Percentiles rank a stretch among this genome's conserved stretches.
Conservation (phyloP, 176 grass and related monocot genomes). For the Musa troglodytarum region DNA sequence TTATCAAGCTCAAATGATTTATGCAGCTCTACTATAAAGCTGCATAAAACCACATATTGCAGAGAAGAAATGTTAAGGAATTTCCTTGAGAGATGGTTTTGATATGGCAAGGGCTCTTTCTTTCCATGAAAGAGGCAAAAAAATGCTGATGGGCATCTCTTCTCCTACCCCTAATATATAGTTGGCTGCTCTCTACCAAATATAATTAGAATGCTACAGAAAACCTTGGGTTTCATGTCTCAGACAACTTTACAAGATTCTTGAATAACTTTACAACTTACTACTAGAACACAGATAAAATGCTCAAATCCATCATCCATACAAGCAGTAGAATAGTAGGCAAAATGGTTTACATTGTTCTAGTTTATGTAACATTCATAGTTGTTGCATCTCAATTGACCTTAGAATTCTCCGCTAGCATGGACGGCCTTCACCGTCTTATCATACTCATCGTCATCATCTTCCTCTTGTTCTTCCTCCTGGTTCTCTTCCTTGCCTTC, state of each 20-base stretch:
- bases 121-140: no score
- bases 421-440: conserved; percentile 55
- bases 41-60: no score
- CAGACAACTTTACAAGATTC: not conserved
- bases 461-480: conserved; percentile 21
- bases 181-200: not conserved
- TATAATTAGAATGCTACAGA: not conserved
- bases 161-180: not conserved
- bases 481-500: conserved; percentile 11
- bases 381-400: conserved; percentile 8
- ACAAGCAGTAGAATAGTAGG: not conserved
- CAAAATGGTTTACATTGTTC: not conserved
- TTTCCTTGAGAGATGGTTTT: no score
- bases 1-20: no score
- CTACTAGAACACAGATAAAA: not conserved
- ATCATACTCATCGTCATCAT: conserved; percentile 43
- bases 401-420: conserved; percentile 53
- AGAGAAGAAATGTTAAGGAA: no score
- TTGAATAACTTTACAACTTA: not conserved
- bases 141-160: not conserved
- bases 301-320: not conserved
- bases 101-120: no score
- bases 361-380: not conserved
- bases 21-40: no score
- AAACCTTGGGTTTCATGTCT: not conserved